Evolutionary conservation across 306 rosid species (phyloP).

Genomic region (Gleditsia sinensis): DNA sequence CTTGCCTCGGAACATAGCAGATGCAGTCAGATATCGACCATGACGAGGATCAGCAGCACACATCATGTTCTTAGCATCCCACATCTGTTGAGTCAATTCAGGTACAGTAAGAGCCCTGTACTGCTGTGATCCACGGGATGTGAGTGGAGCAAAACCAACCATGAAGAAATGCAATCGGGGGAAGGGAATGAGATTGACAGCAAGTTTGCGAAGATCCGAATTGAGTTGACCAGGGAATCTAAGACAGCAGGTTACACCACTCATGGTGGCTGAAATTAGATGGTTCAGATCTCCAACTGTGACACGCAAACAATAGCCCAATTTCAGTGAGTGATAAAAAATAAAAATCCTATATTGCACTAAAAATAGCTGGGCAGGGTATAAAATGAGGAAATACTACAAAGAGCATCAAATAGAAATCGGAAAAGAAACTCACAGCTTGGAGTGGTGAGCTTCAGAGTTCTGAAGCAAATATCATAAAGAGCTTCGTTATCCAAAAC

Average conservation of each 20-base stretch:
- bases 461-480: conserved; percentile 64
- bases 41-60: conserved; percentile 81
- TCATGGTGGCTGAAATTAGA: conserved; percentile 73
- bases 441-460: conserved; percentile 65
- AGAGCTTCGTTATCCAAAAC: conserved; percentile 70
- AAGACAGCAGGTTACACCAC: conserved; percentile 74
- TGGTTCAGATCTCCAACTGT: conserved; percentile 73
- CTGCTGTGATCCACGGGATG: conserved; percentile 75
- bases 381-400: no score
- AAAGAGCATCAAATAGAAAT: not conserved
- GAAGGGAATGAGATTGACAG: conserved; percentile 71
- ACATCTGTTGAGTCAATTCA: conserved; percentile 74
- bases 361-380: no score
- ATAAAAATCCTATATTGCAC: not conserved
- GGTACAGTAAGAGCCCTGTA: conserved; percentile 73
- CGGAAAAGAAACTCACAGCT: conserved; percentile 46
- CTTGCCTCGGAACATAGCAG: conserved; percentile 82
- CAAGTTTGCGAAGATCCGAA: conserved; percentile 72
- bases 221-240: conserved; percentile 76
- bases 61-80: conserved; percentile 82
- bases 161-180: conserved; percentile 71
- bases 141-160: conserved; percentile 78
- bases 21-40: conserved; percentile 70
- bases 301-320: not conserved
- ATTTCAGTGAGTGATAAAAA: not conserved